These are phyloP conservation scores for Epichloe coenophiala DNA, from an alignment of 2,329 filamentous ascomycete genomes.

Conservation along the genomic window DNA sequence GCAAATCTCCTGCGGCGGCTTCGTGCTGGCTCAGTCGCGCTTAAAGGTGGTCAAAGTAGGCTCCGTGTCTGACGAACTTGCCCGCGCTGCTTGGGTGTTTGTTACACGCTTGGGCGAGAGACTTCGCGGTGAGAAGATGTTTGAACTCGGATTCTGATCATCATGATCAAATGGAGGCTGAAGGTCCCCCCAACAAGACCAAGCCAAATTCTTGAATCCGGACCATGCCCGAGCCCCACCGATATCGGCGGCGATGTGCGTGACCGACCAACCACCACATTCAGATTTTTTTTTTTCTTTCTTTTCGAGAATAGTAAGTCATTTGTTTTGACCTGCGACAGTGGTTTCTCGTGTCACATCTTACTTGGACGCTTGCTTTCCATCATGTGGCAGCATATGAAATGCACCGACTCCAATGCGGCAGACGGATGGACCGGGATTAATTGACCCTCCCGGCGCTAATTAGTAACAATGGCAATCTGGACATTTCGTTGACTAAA, in stretches of 20 bases:
- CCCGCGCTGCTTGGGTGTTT: constrained; percentile 24
- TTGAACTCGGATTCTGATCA: constrained; percentile 3
- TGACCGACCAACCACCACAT: neutral
- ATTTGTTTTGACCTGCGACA: neutral
- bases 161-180: neutral
- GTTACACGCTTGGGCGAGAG: constrained; percentile 22
- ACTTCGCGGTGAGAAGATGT: constrained; percentile 13
- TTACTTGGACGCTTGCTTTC: neutral
- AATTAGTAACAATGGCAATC: neutral
- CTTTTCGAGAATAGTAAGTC: no score
- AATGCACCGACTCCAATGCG: neutral
- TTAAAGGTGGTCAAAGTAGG: constrained; percentile 31
- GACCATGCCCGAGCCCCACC: neutral
- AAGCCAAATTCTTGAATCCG: neutral
- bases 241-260: neutral
- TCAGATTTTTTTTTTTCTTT: neutral
- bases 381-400: neutral
- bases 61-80: constrained; percentile 17
- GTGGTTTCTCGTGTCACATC: neutral
- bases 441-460: neutral
- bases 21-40: constrained; percentile 38
- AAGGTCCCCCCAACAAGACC: neutral
- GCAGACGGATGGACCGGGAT: neutral
- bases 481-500: constrained; percentile 4
- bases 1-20: constrained; percentile 42